Conservation (phyloP, 192 early-diverging fungal species). For the Coemansia sp. region DNA sequence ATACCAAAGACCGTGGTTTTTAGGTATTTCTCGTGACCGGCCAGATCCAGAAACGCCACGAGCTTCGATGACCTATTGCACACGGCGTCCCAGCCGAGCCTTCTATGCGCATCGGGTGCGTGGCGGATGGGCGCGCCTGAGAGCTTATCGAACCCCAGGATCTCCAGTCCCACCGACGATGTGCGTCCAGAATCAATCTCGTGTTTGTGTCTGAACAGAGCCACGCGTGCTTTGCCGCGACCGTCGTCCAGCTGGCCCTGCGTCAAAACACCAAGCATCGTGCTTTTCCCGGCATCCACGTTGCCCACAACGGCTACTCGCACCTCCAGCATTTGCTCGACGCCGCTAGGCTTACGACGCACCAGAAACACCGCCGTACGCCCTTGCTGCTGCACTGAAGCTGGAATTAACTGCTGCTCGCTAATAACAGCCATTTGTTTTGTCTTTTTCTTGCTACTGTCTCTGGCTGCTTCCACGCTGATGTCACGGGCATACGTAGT, state of each 20-base stretch:
- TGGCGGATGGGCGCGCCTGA: conserved; percentile 50
- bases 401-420: not conserved
- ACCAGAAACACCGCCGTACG: conserved; percentile 56
- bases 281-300: conserved; percentile 85
- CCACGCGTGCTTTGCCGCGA: conserved; percentile 84
- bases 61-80: conserved; percentile 76
- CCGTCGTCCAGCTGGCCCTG: conserved; percentile 91
- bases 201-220: conserved; percentile 88
- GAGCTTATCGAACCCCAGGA: conserved; percentile 76
- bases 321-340: conserved; percentile 83
- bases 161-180: conserved; percentile 85
- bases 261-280: conserved; percentile 86
- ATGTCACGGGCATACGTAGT: conserved; percentile 25
- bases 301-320: conserved; percentile 90
- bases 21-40: conserved; percentile 93
- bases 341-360: conserved; percentile 65
- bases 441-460: not conserved
- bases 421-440: not conserved
- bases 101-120: conserved; percentile 39
- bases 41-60: conserved; percentile 67
- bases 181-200: conserved; percentile 89
- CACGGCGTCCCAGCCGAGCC: conserved; percentile 83
- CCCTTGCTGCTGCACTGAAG: not conserved
- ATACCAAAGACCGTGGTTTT: conserved; percentile 96
- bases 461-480: not conserved